Conservation (phyloP, 305 asterid species). For the Solanum hybrid region DNA sequence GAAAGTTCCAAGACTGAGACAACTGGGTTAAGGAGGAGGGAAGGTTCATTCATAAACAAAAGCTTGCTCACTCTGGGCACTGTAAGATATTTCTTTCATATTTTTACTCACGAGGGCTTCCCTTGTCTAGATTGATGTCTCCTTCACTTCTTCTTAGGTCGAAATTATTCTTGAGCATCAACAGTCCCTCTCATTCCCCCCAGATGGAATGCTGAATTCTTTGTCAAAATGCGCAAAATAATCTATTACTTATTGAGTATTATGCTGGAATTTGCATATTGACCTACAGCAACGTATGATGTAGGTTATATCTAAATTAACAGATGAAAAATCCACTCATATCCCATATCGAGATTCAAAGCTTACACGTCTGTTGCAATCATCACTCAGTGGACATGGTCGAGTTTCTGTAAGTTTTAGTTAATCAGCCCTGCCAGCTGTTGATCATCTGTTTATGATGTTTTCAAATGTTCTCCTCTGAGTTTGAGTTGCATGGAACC, state of each 20-base stretch:
- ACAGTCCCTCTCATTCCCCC: slow-evolving; percentile 10
- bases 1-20: slow-evolving; percentile 87
- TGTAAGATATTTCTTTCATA: slow-evolving; percentile 36
- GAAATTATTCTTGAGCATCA: neutral
- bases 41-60: slow-evolving; percentile 78
- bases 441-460: neutral
- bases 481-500: neutral
- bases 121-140: slow-evolving; percentile 3
- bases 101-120: neutral
- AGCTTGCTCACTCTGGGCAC: slow-evolving; percentile 87
- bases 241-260: neutral
- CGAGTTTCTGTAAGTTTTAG: slow-evolving; percentile 66
- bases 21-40: slow-evolving; percentile 72
- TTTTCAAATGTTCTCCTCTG: neutral
- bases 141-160: slow-evolving; percentile 9
- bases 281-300: slow-evolving; percentile 2
- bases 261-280: neutral
- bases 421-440: neutral
- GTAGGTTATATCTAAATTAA: slow-evolving; percentile 42
- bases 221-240: neutral
- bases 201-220: neutral
- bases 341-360: slow-evolving; percentile 43
- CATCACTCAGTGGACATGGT: slow-evolving; percentile 81
- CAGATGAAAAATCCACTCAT: neutral
- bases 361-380: slow-evolving; percentile 73